These are phyloP conservation scores for Tetrahymena borealis DNA, from an alignment of 73 alveolate genomes.

Conservation along the genomic window DNA sequence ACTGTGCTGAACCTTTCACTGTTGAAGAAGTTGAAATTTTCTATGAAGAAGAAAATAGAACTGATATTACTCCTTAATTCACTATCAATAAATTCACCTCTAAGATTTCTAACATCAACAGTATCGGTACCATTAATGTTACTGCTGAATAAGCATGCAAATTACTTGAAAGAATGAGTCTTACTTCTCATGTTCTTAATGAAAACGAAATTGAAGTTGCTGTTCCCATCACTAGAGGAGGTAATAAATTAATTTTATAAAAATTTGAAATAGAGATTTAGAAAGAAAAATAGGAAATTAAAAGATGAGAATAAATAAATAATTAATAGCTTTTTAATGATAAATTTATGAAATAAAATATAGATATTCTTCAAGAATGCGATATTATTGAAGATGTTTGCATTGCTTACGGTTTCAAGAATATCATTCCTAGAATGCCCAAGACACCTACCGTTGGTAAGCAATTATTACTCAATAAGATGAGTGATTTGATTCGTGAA, in stretches of 20 bases:
- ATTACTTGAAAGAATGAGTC: slow-evolving; percentile 18
- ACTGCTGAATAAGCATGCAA: slow-evolving; percentile 16
- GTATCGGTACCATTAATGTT: slow-evolving; percentile 6
- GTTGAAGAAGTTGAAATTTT: slow-evolving; percentile 24
- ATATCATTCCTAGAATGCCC: slow-evolving; percentile 62
- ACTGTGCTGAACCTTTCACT: background rate
- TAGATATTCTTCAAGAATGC: slow-evolving; percentile 86
- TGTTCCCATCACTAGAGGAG: slow-evolving; percentile 56
- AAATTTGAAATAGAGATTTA: slow-evolving; percentile 41
- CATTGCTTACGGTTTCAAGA: slow-evolving; percentile 92
- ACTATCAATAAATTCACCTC: slow-evolving; percentile 9
- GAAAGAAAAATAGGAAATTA: slow-evolving; percentile 66
- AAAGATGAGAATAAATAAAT: slow-evolving; percentile 24
- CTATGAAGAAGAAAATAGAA: slow-evolving; percentile 11
- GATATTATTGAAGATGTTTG: slow-evolving; percentile 94
- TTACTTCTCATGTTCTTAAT: background rate
- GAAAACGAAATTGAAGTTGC: slow-evolving; percentile 50
- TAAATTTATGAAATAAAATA: slow-evolving; percentile 52
- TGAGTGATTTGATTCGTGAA: slow-evolving; percentile 91
- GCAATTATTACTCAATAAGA: slow-evolving; percentile 70
- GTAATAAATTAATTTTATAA: slow-evolving; percentile 49
- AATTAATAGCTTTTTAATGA: slow-evolving; percentile 36
- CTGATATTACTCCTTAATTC: slow-evolving; percentile 14
- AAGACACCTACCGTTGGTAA: slow-evolving; percentile 77
- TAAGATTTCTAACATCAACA: slow-evolving; percentile 16